phyloP scores from a whole-genome alignment of 2,329 filamentous ascomycete genomes.

The Talaromyces sp. region DNA sequence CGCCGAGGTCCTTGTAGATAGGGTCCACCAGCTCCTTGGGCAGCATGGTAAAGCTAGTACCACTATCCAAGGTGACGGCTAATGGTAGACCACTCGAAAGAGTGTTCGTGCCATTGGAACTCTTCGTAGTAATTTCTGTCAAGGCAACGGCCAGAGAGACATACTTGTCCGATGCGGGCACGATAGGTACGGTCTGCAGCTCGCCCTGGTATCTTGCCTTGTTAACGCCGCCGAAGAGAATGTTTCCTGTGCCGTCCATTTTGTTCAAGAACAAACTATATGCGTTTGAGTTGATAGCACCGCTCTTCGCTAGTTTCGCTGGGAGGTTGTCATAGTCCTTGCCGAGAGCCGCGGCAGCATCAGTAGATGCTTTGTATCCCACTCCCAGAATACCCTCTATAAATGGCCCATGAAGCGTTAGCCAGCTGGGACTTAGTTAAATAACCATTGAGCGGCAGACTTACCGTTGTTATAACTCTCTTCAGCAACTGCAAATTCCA shows the following conservation, averaged over 20 bases:
- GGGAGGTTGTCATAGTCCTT: conserved; percentile 68
- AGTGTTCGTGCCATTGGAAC: no score
- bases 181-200: conserved; percentile 66
- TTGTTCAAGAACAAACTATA: conserved; percentile 76
- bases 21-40: conserved; percentile 53
- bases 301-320: conserved; percentile 60
- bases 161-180: conserved; percentile 52
- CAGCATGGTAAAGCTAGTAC: conserved; percentile 68
- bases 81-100: conserved; percentile 46
- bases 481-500: conserved; percentile 3
- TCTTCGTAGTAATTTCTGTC: conserved; percentile 54
- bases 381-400: conserved; percentile 76
- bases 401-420: conserved; percentile 60
- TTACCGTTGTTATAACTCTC: background rate
- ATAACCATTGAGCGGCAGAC: background rate
- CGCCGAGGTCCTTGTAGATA: conserved; percentile 61
- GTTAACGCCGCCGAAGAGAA: conserved; percentile 74
- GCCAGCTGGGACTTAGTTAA: no score
- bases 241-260: conserved; percentile 62
- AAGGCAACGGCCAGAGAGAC: conserved; percentile 68
- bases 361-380: conserved; percentile 70
- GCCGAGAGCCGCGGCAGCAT: conserved; percentile 56
- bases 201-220: conserved; percentile 62
- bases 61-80: conserved; percentile 71
- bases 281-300: conserved; percentile 64